phyloP scores from a whole-genome alignment of 371 early-diverging fungal genomes.

The Amoeboradix gromovi region DNA sequence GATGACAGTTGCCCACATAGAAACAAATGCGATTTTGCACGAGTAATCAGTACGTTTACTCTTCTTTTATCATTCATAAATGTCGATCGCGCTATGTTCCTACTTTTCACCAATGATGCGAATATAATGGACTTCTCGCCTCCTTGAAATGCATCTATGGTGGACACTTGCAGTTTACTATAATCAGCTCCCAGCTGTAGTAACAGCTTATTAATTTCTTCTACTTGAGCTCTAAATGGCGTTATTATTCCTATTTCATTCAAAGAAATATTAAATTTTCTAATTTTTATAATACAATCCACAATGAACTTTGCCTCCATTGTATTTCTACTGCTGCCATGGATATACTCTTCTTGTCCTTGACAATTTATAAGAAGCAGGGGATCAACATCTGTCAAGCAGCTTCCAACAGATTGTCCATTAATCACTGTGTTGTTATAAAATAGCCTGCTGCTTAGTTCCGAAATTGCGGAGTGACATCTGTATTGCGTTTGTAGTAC shows the following conservation, averaged over 20 bases:
- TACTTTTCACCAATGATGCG: constrained; percentile 35
- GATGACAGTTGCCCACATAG: constrained; percentile 8
- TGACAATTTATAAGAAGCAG: too few relatives aligned
- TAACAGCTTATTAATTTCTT: neutral
- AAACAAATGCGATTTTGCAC: constrained; percentile 14
- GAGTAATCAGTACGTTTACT: constrained; percentile 25
- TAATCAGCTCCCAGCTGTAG: constrained; percentile 2
- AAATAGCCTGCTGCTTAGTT: constrained; percentile 44
- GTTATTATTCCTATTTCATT: neutral
- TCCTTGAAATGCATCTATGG: constrained; percentile 61
- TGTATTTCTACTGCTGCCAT: too few relatives aligned
- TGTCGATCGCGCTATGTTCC: constrained; percentile 9
- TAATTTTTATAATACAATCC: too few relatives aligned
- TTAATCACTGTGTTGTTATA: constrained; percentile 29
- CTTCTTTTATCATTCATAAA: constrained; percentile 20
- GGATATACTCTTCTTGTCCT: too few relatives aligned
- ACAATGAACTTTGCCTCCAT: too few relatives aligned
- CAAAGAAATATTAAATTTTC: too few relatives aligned
- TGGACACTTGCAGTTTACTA: constrained; percentile 22
- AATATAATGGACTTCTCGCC: constrained; percentile 52
- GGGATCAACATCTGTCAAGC: too few relatives aligned
- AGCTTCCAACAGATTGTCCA: constrained; percentile 18
- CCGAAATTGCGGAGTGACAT: constrained; percentile 51
- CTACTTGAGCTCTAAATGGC: neutral
- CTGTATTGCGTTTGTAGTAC: constrained; percentile 59